Base-by-base conservation (phyloP, 2,329 filamentous ascomycete genomes). In the Trichoderma koningiopsis region DNA sequence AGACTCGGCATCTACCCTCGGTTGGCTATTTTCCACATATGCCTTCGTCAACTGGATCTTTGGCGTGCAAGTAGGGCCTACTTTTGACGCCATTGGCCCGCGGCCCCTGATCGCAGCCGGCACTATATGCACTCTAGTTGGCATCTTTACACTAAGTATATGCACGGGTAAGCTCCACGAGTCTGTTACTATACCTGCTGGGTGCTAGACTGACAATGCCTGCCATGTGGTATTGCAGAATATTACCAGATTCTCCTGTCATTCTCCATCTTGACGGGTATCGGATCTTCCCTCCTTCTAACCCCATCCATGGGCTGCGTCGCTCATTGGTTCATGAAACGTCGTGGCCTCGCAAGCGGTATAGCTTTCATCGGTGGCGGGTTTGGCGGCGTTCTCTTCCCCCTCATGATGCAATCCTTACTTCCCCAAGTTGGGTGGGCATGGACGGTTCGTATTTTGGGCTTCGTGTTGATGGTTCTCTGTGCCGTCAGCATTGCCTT, bases 171-270 rank as follows among this genome's bases (percentile, higher is more conserved):
- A 27, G 58, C 29, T 11, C 16, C 31, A 13, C 10, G 29, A 29
- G 16, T 29, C 5, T 40, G 3, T 11, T 3, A 16, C 27, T 22
- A 61, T 27, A 14, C 37, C 37, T 40, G 16, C 37, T 40, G 14
- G 1, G 37, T 40, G 37, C 37, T 40, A 16, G 37, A 40, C 37
- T 40, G 7, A 40, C 14, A 16, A 47, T 24, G 52, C 29, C 7
- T 56, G 52, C 52, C 52, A 40, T 40, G 37, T 40, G 52, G 2
- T 31, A 35, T 56, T n/a, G 27, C 37, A 74, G 69, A 56, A 19
- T 94, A 92, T 77, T 95, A 91, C 84, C 92, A 96, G 63, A 95
- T 96, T 76, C 87, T 96, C 77, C 82, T 96, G 24, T 87, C 89
- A 16, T 93, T 94, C 76, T 91, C 91, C 0, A 81, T 96, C 1